Evolutionary conservation across 371 early-diverging fungal genomes (phyloP).

Genomic region (Mortierella sp.): DNA sequence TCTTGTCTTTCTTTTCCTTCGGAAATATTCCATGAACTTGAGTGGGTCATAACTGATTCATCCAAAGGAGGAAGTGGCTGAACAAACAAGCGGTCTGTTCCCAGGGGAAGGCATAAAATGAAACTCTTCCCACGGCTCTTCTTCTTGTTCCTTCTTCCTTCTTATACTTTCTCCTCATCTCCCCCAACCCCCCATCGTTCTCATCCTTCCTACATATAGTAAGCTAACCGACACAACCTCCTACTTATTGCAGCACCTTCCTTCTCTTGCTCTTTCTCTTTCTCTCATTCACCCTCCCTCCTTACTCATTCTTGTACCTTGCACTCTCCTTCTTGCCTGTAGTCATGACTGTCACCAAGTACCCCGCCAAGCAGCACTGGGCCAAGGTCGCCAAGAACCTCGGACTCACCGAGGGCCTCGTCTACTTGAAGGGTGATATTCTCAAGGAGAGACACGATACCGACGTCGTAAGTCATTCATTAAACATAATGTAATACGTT

Average conservation of each 20-base stretch:
- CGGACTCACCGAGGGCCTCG: conserved; percentile 68
- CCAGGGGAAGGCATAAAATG: background rate
- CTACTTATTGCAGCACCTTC: background rate
- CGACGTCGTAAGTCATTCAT: conserved; percentile 65
- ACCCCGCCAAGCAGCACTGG: conserved; percentile 76
- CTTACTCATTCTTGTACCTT: background rate
- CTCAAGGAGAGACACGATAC: conserved; percentile 79
- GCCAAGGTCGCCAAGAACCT: conserved; percentile 73
- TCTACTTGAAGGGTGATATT: conserved; percentile 78
- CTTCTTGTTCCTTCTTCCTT: conserved; percentile 11
- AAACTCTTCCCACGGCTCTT: conserved; percentile 10
- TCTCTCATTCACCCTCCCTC: background rate
- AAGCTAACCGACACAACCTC: background rate
- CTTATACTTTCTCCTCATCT: background rate
- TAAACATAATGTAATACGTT: background rate
- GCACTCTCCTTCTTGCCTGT: background rate
- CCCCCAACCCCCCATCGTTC: background rate
- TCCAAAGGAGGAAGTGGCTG: background rate
- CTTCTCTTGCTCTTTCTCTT: background rate
- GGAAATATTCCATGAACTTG: background rate
- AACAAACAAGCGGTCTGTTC: conserved; percentile 11
- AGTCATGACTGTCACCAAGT: conserved; percentile 51
- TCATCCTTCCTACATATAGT: conserved; percentile 5
- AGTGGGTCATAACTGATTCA: background rate
- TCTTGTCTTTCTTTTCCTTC: conserved; percentile 1